Evolutionary conservation across 345 rosid species (phyloP).

Genomic region (Xanthoceras sorbifolium): DNA sequence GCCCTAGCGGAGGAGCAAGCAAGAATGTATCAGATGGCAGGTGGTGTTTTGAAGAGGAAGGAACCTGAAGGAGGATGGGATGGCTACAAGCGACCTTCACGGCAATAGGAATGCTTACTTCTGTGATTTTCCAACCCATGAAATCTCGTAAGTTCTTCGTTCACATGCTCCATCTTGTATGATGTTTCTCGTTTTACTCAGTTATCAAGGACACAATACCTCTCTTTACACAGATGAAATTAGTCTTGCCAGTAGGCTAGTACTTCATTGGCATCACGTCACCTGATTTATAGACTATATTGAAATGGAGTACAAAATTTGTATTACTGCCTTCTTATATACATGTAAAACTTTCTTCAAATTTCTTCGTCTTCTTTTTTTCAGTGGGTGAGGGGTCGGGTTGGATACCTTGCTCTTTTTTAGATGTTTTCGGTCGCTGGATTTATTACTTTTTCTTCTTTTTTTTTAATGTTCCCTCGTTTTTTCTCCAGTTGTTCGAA

Average conservation of each 20-base stretch:
- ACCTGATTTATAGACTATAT: background rate
- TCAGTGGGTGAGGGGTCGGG: background rate
- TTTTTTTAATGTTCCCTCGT: background rate
- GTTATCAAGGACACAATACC: background rate
- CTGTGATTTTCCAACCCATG: constrained; percentile 21
- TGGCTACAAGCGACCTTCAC: constrained; percentile 63
- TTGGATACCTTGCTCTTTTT: background rate
- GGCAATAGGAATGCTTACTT: constrained; percentile 56
- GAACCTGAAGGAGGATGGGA: constrained; percentile 95
- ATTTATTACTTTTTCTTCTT: background rate
- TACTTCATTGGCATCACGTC: background rate
- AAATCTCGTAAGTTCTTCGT: constrained; percentile 40
- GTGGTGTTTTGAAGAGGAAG: constrained; percentile 65
- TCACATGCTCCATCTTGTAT: background rate
- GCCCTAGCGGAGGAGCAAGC: constrained; percentile 59
- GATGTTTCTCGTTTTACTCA: background rate
- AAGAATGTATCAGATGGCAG: constrained; percentile 64
- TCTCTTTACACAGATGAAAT: background rate
- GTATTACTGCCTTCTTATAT: background rate
- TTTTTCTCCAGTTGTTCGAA: constrained; percentile 36
- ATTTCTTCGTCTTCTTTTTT: background rate
- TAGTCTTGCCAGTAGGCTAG: background rate
- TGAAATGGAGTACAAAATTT: background rate
- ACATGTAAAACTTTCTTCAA: background rate
- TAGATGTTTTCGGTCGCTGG: background rate